Conservation (phyloP, 108 stramenopile genomes). For the Nitzschia sp. region DNA sequence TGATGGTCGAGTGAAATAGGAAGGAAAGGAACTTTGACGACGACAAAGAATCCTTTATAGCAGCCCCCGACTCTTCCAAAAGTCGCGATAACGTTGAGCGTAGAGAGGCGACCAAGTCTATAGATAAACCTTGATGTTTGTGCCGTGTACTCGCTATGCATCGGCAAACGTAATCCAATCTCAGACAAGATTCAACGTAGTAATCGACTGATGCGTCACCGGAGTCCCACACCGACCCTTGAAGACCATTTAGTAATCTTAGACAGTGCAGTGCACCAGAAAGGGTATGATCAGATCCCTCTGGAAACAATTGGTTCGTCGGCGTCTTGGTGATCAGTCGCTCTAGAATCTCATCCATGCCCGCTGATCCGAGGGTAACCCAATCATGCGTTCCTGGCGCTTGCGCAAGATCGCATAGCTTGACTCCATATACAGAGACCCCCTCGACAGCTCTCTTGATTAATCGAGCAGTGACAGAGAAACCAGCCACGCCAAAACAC, state of each 20-base stretch:
- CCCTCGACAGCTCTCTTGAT: constrained; percentile 5
- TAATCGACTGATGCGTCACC: background rate
- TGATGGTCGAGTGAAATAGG: background rate
- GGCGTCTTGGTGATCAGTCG: background rate
- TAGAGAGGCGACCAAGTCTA: background rate
- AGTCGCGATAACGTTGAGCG: background rate
- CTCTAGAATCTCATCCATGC: background rate
- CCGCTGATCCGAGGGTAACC: background rate
- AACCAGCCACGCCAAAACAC: constrained; percentile 1
- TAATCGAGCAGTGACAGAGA: constrained; percentile 10
- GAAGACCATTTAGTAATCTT: background rate
- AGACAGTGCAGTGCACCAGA: background rate
- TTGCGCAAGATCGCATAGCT: background rate
- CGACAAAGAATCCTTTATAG: background rate
- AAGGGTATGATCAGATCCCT: background rate
- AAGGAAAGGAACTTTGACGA: background rate
- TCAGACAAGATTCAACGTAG: background rate
- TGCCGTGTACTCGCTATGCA: background rate
- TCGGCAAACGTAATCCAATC: constrained; percentile 2
- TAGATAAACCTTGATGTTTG: too few species aligned
- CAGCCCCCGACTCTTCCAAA: background rate
- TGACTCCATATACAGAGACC: too few species aligned
- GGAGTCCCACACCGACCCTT: background rate
- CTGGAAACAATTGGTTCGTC: background rate
- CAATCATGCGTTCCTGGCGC: background rate